Evolutionary conservation across 768 basidiomycete species (phyloP).

Genomic region (Leccinum broughii): DNA sequence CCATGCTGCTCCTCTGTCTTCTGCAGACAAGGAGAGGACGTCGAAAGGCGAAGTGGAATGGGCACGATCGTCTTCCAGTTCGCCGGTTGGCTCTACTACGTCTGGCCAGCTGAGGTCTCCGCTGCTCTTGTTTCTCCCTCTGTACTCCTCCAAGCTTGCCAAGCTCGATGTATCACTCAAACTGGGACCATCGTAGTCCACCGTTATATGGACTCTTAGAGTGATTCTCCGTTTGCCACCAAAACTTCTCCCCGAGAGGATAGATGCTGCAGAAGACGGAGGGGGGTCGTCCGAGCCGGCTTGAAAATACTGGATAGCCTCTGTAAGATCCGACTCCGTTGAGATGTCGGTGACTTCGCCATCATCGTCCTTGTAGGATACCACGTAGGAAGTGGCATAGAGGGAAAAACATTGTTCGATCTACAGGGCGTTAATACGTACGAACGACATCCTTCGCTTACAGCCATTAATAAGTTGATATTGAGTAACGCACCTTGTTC

Average conservation of each 20-base stretch:
- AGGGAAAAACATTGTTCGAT: conserved; percentile 85
- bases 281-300: conserved; percentile 73
- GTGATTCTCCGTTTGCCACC: conserved; percentile 74
- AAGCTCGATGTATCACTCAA: conserved; percentile 87
- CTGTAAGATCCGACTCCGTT: conserved; percentile 73
- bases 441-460: not conserved
- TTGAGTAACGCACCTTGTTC: conserved; percentile 56
- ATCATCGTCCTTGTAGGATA: conserved; percentile 88
- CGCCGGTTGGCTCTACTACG: conserved; percentile 37
- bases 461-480: not conserved
- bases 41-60: conserved; percentile 40
- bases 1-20: conserved; percentile 78
- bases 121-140: conserved; percentile 57
- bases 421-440: conserved; percentile 39
- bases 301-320: conserved; percentile 86
- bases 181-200: conserved; percentile 91
- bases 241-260: conserved; percentile 64
- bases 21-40: conserved; percentile 46
- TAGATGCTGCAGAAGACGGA: conserved; percentile 70
- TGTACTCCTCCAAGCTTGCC: conserved; percentile 74
- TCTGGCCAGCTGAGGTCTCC: conserved; percentile 45
- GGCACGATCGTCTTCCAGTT: conserved; percentile 57
- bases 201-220: conserved; percentile 69
- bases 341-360: conserved; percentile 71
- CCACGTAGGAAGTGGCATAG: conserved; percentile 62